Conservation (phyloP, 305 asterid species). For the Fraxinus greggii region DNA sequence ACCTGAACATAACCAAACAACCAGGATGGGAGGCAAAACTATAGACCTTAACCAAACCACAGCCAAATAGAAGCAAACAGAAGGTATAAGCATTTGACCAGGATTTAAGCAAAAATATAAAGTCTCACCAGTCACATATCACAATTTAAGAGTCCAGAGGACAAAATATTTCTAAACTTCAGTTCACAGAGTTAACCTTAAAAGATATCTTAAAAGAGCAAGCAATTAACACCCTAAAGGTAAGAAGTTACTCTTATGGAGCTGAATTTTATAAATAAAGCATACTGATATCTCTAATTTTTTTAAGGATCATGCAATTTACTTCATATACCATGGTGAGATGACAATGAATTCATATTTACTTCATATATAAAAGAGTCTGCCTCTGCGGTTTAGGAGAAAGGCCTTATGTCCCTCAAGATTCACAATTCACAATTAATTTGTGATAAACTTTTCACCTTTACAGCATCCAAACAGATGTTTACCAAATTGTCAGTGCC, state of each 20-base stretch:
- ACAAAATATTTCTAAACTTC: neutral
- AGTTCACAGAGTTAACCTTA: neutral
- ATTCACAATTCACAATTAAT: neutral
- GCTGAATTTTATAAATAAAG: neutral
- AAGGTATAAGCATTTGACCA: neutral
- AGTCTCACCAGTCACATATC: neutral
- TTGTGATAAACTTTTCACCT: neutral
- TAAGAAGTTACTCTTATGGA: neutral
- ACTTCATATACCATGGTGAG: neutral
- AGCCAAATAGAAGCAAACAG: neutral
- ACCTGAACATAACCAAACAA: slow-evolving; percentile 47
- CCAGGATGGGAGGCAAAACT: neutral
- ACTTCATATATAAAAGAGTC: neutral
- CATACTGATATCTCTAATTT: neutral
- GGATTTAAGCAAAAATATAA: neutral
- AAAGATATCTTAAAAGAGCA: neutral
- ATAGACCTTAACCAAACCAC: neutral
- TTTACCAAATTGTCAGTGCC: neutral
- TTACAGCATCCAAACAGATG: neutral
- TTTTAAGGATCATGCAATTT: neutral
- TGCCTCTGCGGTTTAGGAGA: neutral
- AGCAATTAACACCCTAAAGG: neutral
- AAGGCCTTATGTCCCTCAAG: neutral
- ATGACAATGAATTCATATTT: neutral
- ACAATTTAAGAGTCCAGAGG: neutral